Conservation (phyloP, 306 rosid species). For the Echinosophora koreensis region DNA sequence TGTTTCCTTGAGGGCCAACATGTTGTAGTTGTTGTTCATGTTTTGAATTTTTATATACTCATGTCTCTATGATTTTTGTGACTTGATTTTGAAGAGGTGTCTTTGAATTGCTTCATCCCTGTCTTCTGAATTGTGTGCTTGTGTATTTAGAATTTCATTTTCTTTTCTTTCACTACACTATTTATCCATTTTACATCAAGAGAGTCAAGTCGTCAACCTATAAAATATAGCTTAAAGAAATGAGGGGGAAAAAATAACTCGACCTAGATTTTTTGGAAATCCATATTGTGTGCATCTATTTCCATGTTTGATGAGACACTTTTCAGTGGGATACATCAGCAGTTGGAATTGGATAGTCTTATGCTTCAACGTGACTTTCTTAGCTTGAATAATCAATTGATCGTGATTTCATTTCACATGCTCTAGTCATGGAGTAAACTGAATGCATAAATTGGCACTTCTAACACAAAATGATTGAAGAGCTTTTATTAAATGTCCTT, state of each 20-base stretch:
- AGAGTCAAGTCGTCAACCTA: not conserved
- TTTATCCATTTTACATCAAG: slow-evolving; percentile 7
- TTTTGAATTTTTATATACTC: slow-evolving; percentile 5
- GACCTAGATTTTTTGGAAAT: not conserved
- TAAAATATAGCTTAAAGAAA: not conserved
- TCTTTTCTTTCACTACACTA: slow-evolving; percentile 7
- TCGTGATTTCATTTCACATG: slow-evolving; percentile 25
- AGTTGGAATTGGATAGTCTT: slow-evolving; percentile 18
- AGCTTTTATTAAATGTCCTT: not conserved
- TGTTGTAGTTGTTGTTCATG: not conserved
- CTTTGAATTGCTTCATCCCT: slow-evolving; percentile 37
- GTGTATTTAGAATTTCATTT: not conserved
- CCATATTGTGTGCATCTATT: slow-evolving; percentile 8
- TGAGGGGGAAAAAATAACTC: too few relatives aligned
- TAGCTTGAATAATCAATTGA: slow-evolving; percentile 10
- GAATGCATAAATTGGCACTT: slow-evolving; percentile 15
- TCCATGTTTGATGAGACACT: slow-evolving; percentile 19
- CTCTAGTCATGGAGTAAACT: slow-evolving; percentile 11
- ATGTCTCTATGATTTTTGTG: slow-evolving; percentile 2
- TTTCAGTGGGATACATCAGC: slow-evolving; percentile 13
- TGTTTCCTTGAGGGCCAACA: slow-evolving; percentile 2
- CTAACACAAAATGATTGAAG: slow-evolving; percentile 26
- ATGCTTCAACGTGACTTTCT: not conserved
- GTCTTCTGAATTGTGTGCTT: not conserved
- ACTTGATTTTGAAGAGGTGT: slow-evolving; percentile 30